Base-by-base conservation (phyloP, 2,329 filamentous ascomycete genomes). In the Plectosphaerella sp. region DNA sequence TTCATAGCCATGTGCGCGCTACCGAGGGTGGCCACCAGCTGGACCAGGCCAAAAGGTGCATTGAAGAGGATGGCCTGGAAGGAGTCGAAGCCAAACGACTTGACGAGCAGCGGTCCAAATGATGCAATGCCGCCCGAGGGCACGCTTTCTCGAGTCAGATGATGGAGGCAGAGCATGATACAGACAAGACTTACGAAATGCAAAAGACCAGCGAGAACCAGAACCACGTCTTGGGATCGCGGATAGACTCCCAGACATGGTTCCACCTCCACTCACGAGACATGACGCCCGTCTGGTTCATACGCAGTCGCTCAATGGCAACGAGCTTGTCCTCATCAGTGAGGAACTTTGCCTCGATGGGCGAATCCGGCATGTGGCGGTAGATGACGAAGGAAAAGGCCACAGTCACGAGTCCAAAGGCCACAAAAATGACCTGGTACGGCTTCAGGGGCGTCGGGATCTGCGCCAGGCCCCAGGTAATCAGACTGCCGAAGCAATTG, bases 341-440 rank as follows among this genome's bases (percentile, higher is more conserved):
- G 2, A 86, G 70, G 47, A 84, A 86, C 18, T 76, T 79, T 1
- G 82, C 76, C 20, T 79, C 74, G 60, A 84, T 76, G 0, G 84
- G 84, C 0, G 81, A 84, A 58, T 88, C 84, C 0, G 85, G 85
- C 73, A 88, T 83, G 49, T 78, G 76, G 16, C 77, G 51, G 65
- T 78, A 70, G n/a, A 84, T 74, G 14, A 73, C 60, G 1, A 69
- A 75, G 4, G 70, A 69, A 5, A 78, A 77, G 0, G 62, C 66
- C 0, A 82, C 72, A 0, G 79, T 81, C 18, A 79, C 63, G 7
- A 75, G 56, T 0, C 79, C 79, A 45, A 78, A 81, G 58, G 79
- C 77, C 20, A 82, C 61, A 57, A 82, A 82, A 15, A 80, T 79
- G 50, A 78, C 74, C 65, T 83, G 79, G 50, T 83, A 83, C 5